Base-by-base conservation (phyloP, 2,329 filamentous ascomycete genomes). In the Botryotinia globosa region DNA sequence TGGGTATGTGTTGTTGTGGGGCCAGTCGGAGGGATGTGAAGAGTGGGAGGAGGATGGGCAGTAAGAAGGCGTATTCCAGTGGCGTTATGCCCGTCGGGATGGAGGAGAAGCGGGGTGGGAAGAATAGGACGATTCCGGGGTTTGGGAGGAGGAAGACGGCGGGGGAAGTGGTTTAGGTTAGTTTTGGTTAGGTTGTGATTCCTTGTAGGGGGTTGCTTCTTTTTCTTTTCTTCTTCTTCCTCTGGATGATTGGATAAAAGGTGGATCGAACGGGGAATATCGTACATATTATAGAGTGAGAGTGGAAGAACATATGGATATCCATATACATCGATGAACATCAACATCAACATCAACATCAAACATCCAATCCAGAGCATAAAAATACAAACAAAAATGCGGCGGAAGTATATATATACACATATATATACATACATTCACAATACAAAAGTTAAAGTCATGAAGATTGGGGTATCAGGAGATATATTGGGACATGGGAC, bases 1-100 rank as follows among this genome's bases (percentile, higher is more conserved):
- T 91, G 42, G 89, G 90, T 45, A 86, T 95, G 81, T 92, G 91
- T 77, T 97, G 94, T 82, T 97, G 92, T 81, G 93, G 91, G 74
- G 77, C 77, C 1, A 75, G 73, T 39, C 74, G 76, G 64, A 76
- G 80, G 64, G 80, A 81, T 76, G 76, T 81, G 0, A 78, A 62
- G 73, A 79, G 74, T 16, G 80, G 79, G 4, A 78, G 78, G 72
- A 79, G 76, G 68, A 78, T 62, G 62, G 79, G 79, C 5, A 77
- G 77, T 59, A 73, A 65, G 66, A 77, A 74, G 58, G 80, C 78
- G 12, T 80, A 78, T 73, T 65, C 73, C 2, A 74, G 77, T 70
- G 73, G 37, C n/a, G 69, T 75, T 70, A 73, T 75, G 51, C 51
- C 51, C 5, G 25, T 5, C 12, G 51, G n/a, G 68, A 75, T 75